Conservation (phyloP, 768 basidiomycete genomes). For the Candolleomyces efflorescens region DNA sequence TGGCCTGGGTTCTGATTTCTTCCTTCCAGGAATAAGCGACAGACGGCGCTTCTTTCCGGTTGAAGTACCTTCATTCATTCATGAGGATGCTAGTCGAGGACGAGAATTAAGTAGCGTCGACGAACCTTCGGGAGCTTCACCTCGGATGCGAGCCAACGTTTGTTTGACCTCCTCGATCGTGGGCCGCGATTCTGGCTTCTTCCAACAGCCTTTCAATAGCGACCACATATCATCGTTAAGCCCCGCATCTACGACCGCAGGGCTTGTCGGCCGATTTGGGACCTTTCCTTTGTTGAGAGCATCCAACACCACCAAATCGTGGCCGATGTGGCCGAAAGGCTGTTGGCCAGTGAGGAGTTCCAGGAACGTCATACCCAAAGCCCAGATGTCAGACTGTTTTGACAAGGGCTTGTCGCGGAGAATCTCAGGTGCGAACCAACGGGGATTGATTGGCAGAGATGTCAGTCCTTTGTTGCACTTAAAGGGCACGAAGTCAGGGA, state of each 20-base stretch:
- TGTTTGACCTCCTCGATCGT: conserved; percentile 30
- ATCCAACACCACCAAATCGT: conserved; percentile 30
- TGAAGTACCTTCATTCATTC: neutral
- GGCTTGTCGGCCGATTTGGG: conserved; percentile 31
- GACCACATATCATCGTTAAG: conserved; percentile 39
- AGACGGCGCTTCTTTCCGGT: too few species aligned
- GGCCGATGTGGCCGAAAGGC: conserved; percentile 29
- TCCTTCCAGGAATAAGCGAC: neutral
- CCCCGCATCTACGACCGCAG: conserved; percentile 13
- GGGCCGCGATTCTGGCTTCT: conserved; percentile 34
- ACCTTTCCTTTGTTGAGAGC: conserved; percentile 30
- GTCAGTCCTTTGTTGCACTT: conserved; percentile 27
- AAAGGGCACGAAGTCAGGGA: neutral
- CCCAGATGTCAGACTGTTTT: conserved; percentile 44
- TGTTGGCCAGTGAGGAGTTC: conserved; percentile 41
- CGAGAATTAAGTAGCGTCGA: neutral
- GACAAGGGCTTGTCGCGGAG: conserved; percentile 25
- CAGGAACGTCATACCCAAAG: conserved; percentile 43
- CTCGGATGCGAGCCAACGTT: conserved; percentile 20
- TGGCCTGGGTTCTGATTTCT: neutral
- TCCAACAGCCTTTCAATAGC: conserved; percentile 41
- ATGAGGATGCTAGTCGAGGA: neutral
- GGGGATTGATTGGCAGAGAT: conserved; percentile 24
- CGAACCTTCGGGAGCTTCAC: neutral
- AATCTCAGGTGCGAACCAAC: conserved; percentile 41